Percentiles rank a stretch among this genome's conserved stretches.
These are phyloP conservation scores for Misopates orontium DNA, from an alignment of 257 asterid genomes.

Conservation along the genomic window DNA sequence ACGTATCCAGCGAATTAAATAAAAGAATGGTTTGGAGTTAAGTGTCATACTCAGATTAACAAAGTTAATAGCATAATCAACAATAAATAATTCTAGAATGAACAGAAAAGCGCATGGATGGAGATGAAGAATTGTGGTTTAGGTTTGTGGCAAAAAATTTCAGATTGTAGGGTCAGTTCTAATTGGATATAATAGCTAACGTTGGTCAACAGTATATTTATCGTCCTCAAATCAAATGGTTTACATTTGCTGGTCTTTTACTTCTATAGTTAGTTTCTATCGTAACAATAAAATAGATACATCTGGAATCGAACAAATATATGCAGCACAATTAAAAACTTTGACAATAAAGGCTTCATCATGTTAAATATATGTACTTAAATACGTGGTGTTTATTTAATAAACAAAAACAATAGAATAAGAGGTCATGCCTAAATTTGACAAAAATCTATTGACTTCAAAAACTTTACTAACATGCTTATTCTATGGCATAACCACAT, in stretches of 20 bases:
- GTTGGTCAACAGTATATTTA: not conserved
- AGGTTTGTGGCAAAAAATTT: too few relatives aligned
- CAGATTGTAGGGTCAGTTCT: too few relatives aligned
- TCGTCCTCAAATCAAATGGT: not conserved
- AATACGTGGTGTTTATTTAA: too few relatives aligned
- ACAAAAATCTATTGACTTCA: too few relatives aligned
- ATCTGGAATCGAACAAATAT: not conserved
- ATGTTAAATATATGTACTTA: not conserved
- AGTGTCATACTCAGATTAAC: not conserved
- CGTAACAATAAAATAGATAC: not conserved
- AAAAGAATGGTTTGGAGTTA: not conserved
- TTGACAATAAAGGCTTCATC: not conserved
- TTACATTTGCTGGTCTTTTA: not conserved
- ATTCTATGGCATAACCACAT: not conserved
- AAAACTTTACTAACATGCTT: too few relatives aligned
- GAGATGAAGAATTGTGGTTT: not conserved
- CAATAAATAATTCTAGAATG: not conserved
- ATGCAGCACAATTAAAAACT: not conserved
- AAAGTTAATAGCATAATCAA: not conserved
- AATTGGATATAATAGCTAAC: not conserved
- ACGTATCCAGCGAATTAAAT: not conserved
- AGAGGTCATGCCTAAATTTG: too few relatives aligned
- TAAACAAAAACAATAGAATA: too few relatives aligned
- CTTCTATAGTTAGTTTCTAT: not conserved
- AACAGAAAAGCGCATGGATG: not conserved